Evolutionary conservation across 768 basidiomycete genomes (phyloP).

Genomic region (Naganishia kalamii): DNA sequence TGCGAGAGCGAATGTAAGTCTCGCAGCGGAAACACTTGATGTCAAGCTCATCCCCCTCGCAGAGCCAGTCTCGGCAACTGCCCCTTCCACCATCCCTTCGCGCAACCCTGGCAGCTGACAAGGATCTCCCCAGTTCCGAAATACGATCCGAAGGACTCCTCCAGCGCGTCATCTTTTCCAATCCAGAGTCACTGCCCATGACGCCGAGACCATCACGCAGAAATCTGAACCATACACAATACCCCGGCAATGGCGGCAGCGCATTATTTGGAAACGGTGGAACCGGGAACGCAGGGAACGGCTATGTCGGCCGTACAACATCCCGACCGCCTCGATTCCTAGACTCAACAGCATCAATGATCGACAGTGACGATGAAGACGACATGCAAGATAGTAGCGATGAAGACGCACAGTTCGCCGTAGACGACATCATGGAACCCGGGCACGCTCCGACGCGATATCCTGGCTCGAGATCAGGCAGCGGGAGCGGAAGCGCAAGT

Average conservation of each 20-base stretch:
- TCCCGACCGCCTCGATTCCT: background rate
- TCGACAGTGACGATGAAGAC: constrained; percentile 17
- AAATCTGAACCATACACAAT: background rate
- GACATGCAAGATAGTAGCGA: constrained; percentile 16
- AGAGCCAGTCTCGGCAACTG: background rate
- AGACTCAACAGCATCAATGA: constrained; percentile 2
- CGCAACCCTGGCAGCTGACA: constrained; percentile 23
- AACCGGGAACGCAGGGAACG: background rate
- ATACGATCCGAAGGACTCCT: constrained; percentile 26
- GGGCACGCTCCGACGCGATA: background rate
- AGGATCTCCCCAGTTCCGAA: constrained; percentile 19
- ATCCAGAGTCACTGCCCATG: constrained; percentile 21
- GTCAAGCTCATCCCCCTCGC: background rate
- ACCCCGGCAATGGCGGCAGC: background rate
- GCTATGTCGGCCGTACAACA: background rate
- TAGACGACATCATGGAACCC: constrained; percentile 14
- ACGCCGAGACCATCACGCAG: constrained; percentile 19
- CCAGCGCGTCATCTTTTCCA: constrained; percentile 24
- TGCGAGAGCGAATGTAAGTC: background rate
- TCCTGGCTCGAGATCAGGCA: background rate
- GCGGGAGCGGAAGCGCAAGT: constrained; percentile 8
- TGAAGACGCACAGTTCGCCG: constrained; percentile 21
- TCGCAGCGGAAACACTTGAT: background rate
- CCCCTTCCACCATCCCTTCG: constrained; percentile 18
- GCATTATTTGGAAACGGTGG: background rate